Base-by-base conservation (phyloP, 352 stramenopile genomes). In the Phytophthora capsici region DNA sequence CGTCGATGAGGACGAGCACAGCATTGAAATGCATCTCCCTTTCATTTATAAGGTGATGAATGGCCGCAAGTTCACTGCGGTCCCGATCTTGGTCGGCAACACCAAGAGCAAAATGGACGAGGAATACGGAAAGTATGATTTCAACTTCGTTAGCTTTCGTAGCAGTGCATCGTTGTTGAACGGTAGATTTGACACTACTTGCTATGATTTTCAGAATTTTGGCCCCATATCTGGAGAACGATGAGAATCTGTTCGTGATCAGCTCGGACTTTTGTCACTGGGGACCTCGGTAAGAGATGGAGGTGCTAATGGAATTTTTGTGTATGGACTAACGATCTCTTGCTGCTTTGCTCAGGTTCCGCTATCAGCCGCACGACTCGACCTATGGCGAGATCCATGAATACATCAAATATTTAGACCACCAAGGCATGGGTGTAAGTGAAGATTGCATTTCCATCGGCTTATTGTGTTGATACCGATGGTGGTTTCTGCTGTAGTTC, bases 201-300 rank as follows among this genome's bases (percentile, higher is more conserved):
- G 28, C 28, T 47, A 34, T 4, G 14, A 28, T 63, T 66, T 58
- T 16, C 8, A 97, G 84, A 54, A 88, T 98, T 40, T 71, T 99
- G 50, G 84, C 90, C 10, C 81, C 93, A 6, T 98, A 98, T 70
- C 69, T 99, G n/a, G 88, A 92, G 34, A 82, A 98, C 55, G 72
- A 84, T 8, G 74, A 90, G 48, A 98, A 98, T 64, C 80, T 99
- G 26, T 98, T 98, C 55, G 86, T 99, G 13, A 86, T 99, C 69
- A 98, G 93, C 72, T 98, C 90, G 8, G 97, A 99, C 66, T 99
- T 99, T 80, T 99, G 96, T 62, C 97, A 99, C 71, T 99, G 96
- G 93, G 95, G 95, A 17, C 79, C 73, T 23, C 71, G 93, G 86
- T 92, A 59, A 55, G 62, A 17, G 23, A 16, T 0, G 32, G 20